These are phyloP conservation scores for Blakeslea trispora DNA, from an alignment of 371 early-diverging fungal species.

Conservation along the genomic window DNA sequence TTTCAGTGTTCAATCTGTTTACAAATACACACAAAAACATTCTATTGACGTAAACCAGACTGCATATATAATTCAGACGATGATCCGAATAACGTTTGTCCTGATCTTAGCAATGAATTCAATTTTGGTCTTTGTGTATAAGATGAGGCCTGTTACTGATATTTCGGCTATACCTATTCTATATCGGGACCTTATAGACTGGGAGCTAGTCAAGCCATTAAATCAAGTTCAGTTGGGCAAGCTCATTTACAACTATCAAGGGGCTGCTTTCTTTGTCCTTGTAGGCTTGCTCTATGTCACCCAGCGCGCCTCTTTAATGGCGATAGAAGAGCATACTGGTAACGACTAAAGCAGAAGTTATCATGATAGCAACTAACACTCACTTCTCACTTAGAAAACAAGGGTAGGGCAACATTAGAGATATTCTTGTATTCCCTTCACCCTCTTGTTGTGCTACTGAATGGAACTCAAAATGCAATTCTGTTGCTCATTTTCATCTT, in stretches of 20 bases:
- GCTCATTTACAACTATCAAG: slow-evolving; percentile 43
- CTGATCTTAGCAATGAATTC: slow-evolving; percentile 21
- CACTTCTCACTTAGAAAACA: slow-evolving; percentile 5
- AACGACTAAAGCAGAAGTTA: neutral
- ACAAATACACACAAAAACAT: slow-evolving; percentile 9
- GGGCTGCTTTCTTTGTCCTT: slow-evolving; percentile 34
- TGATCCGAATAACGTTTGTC: slow-evolving; percentile 18
- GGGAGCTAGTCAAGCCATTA: slow-evolving; percentile 30
- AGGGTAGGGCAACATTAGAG: slow-evolving; percentile 22
- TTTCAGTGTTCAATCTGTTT: slow-evolving; percentile 2
- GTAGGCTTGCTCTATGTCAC: slow-evolving; percentile 34
- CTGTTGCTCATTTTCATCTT: slow-evolving; percentile 60
- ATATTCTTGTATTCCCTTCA: slow-evolving; percentile 35
- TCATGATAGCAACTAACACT: neutral
- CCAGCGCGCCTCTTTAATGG: slow-evolving; percentile 29
- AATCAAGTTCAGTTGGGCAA: slow-evolving; percentile 38
- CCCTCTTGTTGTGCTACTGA: slow-evolving; percentile 61
- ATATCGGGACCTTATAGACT: slow-evolving; percentile 19
- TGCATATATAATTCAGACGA: slow-evolving; percentile 25
- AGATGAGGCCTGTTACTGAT: slow-evolving; percentile 20
- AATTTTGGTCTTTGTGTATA: slow-evolving; percentile 33
- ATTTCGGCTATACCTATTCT: slow-evolving; percentile 15
- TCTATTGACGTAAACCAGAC: slow-evolving; percentile 25
- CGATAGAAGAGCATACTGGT: slow-evolving; percentile 8
- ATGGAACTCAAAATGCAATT: slow-evolving; percentile 61